Percentiles rank a stretch among this genome's conserved stretches.
phyloP scores from a whole-genome alignment of 768 basidiomycete genomes.

The Rhodosporidiobolus sp. region DNA sequence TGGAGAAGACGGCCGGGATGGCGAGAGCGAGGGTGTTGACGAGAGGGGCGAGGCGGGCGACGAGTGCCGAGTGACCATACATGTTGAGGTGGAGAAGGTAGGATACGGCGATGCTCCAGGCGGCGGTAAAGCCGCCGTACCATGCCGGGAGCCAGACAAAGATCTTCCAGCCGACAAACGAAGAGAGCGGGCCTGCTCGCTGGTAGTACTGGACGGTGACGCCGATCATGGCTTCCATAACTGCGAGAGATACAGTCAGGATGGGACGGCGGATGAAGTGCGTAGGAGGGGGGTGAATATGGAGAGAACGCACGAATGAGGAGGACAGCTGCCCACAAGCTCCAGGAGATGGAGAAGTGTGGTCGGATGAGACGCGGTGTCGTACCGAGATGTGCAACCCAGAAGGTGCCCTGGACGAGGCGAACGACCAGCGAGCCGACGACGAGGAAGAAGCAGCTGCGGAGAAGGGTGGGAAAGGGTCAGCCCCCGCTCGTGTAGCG shows the following conservation, averaged over 20 bases:
- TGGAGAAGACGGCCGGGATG: not conserved
- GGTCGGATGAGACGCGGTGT: not conserved
- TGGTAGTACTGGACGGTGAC: not conserved
- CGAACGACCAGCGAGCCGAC: not conserved
- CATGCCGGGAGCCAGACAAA: not conserved
- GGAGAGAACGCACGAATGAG: not conserved
- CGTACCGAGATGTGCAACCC: not conserved
- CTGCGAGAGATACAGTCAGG: not conserved
- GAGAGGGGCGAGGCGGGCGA: not conserved
- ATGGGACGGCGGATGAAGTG: not conserved
- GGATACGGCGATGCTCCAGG: not conserved
- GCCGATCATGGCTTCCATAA: not conserved
- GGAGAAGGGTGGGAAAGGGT: not conserved
- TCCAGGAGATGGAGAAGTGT: not conserved
- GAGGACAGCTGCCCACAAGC: not conserved
- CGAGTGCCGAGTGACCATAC: not conserved
- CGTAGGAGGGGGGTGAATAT: too few species aligned
- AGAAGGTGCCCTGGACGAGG: not conserved
- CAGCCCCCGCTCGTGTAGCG: not conserved
- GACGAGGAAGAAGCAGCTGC: not conserved
- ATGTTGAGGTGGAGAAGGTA: not conserved
- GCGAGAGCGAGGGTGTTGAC: not conserved
- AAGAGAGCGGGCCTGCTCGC: not conserved
- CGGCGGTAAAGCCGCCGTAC: conserved; percentile 3
- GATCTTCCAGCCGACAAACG: not conserved